Evolutionary conservation across 441 rosid species (phyloP), one percentile per base, ranked within the genome.

Genomic region (Melastoma candidum): DNA sequence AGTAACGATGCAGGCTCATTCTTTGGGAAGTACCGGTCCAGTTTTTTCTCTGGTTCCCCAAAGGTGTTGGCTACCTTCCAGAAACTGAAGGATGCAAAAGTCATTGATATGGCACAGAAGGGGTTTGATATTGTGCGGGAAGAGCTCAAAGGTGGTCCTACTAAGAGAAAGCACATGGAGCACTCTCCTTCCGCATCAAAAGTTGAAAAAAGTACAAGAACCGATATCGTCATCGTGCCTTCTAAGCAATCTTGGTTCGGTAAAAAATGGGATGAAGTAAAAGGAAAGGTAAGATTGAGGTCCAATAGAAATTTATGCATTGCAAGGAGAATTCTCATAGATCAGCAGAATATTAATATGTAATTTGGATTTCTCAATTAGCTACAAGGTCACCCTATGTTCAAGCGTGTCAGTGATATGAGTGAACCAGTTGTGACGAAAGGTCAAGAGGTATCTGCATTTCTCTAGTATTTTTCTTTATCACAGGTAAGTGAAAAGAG

Each of bases 391-490:
- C 60, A 80, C 74, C 87, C 87, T 54, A 57, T 77, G 52, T 80
- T 86, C 77, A 86, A 76, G 71, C 95, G 72, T 43, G 51, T 80
- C 17, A 61, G 79, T 59, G 85, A 82, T 54, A 52, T 74, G 51
- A 86, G 97, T 59, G 90, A 93, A 63, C 97, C 99, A 47, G 90
- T 84, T 66, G 87, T 89, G 61, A 73, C 69, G 17, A 89, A 89
- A 76, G 59, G 89, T 71, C 96, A 93, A 56, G 97, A 93, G 96
- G 99, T 89, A 68, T 52, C 61, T 17, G 14, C 53, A 46, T 5
- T 47, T 49, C 43, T 17, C 41, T 6, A 26, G 32, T 25, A 17
- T 10, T 12, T 2, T 29, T 8, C 43, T 61, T 47, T 47, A 7
- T 51, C 44, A 36, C 5, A 11, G 5, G 36, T 2, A 13, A 11